Conservation (phyloP, 2,329 filamentous ascomycete genomes). For the Monilinia polystroma region DNA sequence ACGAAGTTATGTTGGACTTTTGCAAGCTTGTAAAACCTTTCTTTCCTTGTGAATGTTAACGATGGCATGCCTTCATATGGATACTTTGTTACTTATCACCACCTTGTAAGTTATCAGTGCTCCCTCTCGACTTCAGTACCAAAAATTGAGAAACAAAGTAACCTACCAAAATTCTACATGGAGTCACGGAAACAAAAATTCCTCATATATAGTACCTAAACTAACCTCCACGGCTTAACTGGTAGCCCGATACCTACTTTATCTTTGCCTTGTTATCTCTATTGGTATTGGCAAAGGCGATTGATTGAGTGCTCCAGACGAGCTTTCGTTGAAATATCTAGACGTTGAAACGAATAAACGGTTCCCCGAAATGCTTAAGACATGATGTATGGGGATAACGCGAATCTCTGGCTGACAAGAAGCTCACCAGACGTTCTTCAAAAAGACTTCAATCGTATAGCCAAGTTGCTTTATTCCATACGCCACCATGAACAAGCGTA, state of each 20-base stretch:
- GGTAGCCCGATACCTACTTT: neutral
- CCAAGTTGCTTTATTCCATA: neutral
- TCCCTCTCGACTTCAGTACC: neutral
- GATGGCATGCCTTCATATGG: neutral
- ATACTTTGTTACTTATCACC: neutral
- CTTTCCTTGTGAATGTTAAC: neutral
- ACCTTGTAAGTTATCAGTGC: neutral
- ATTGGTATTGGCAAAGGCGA: neutral
- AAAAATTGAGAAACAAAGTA: neutral
- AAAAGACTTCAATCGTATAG: neutral
- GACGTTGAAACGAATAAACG: neutral
- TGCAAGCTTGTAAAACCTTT: neutral
- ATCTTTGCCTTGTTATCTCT: neutral
- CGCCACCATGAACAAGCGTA: neutral
- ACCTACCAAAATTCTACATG: neutral
- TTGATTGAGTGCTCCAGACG: neutral
- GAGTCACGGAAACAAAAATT: neutral
- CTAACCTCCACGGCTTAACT: neutral
- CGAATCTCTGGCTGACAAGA: neutral
- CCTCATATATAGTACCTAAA: neutral
- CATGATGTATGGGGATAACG: neutral
- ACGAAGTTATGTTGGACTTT: neutral
- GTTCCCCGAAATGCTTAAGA: neutral
- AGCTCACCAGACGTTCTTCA: neutral
- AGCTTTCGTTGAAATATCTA: neutral